A percentile compares a stretch with the other conserved stretches of the same genome.
phyloP scores from a whole-genome alignment of 2,329 filamentous ascomycete species.

The Periconia macrospinosa region DNA sequence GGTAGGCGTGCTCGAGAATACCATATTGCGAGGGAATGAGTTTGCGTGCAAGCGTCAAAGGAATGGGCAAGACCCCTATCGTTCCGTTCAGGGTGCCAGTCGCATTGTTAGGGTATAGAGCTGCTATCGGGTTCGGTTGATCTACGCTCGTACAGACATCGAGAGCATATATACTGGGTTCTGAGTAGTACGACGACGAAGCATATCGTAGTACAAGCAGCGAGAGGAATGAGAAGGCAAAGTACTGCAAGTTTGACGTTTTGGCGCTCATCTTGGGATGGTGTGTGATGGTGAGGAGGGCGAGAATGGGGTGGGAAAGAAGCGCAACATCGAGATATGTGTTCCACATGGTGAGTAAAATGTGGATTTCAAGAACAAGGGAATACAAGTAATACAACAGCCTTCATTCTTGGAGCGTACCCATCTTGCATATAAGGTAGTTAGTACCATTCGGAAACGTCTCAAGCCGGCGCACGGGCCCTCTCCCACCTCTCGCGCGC shows the following conservation, averaged over 20 bases:
- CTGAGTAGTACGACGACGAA: slow-evolving; percentile 15
- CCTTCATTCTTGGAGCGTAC: not conserved
- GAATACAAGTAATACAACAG: not conserved
- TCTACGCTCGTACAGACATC: slow-evolving; percentile 28
- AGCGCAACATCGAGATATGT: slow-evolving; percentile 35
- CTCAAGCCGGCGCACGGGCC: slow-evolving; percentile 5
- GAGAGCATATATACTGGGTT: slow-evolving; percentile 1
- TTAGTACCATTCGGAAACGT: slow-evolving; percentile 8
- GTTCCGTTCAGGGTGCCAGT: slow-evolving; percentile 60
- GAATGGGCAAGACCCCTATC: slow-evolving; percentile 55
- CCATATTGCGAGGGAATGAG: slow-evolving; percentile 54
- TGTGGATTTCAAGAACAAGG: slow-evolving; percentile 4
- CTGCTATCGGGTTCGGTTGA: slow-evolving; percentile 54
- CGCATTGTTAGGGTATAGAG: slow-evolving; percentile 50
- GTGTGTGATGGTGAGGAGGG: slow-evolving; percentile 27
- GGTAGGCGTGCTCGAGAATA: slow-evolving; percentile 56
- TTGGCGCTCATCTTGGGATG: slow-evolving; percentile 23
- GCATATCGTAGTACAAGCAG: slow-evolving; percentile 27
- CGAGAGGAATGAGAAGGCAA: slow-evolving; percentile 28
- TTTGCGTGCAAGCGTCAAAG: slow-evolving; percentile 49
- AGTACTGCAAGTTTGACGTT: slow-evolving; percentile 27
- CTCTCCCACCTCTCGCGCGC: not conserved
- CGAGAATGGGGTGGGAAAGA: slow-evolving; percentile 34
- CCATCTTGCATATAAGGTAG: slow-evolving; percentile 6
- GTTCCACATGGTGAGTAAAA: slow-evolving; percentile 21